Evolutionary conservation across 106 monocot genomes (phyloP).

Genomic region (Dendrobium catenatum): DNA sequence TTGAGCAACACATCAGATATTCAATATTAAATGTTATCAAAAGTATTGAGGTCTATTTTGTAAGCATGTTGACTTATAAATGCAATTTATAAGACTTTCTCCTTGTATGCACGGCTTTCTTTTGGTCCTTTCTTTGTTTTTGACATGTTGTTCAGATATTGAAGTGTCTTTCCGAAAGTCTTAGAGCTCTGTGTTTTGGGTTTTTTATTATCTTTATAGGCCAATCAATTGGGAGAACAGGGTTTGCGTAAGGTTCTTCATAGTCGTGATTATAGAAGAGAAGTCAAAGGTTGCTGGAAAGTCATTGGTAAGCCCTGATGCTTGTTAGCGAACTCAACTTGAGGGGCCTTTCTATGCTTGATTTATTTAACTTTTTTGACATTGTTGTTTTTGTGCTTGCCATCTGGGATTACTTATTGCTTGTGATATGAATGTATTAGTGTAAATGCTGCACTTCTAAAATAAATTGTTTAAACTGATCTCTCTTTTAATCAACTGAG

Average conservation of each 20-base stretch:
- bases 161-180: background rate
- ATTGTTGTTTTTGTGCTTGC: background rate
- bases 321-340: background rate
- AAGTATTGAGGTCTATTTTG: no score
- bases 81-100: no score
- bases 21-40: no score
- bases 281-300: conserved; percentile 7
- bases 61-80: no score
- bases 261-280: background rate
- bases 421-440: background rate
- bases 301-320: conserved; percentile 5
- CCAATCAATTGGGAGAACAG: conserved; percentile 9
- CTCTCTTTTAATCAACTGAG: background rate
- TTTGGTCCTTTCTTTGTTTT: background rate
- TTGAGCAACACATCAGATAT: no score
- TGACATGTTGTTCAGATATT: background rate
- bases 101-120: background rate
- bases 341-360: background rate
- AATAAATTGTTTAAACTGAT: background rate
- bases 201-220: conserved; percentile 6
- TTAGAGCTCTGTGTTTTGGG: no score
- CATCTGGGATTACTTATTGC: background rate
- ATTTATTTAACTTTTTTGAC: background rate
- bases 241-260: conserved; percentile 15
- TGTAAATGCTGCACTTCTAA: background rate